Percentiles rank a stretch among this genome's conserved stretches.
Conservation (phyloP, 1,139 yeast genomes). For the Kodamaea plutei region DNA sequence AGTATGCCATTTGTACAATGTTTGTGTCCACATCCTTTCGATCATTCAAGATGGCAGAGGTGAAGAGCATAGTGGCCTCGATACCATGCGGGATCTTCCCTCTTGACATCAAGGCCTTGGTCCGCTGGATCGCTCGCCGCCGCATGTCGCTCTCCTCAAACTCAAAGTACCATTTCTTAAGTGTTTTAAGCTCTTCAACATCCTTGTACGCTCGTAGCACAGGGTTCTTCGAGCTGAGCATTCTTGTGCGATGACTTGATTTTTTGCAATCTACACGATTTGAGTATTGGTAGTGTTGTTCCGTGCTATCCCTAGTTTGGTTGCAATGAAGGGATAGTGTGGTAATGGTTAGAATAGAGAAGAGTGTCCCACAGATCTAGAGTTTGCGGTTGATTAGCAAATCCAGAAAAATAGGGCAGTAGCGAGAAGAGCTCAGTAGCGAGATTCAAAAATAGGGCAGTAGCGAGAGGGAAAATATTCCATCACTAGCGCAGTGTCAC, state of each 20-base stretch:
- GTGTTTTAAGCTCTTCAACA: constrained; percentile 44
- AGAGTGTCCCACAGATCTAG: too few species aligned
- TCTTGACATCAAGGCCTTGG: constrained; percentile 36
- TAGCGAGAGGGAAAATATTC: too few species aligned
- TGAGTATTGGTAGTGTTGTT: too few species aligned
- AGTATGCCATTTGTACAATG: constrained; percentile 48
- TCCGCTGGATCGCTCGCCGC: constrained; percentile 41
- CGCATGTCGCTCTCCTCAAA: constrained; percentile 24
- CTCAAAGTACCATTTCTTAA: constrained; percentile 59
- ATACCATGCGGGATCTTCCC: constrained; percentile 46
- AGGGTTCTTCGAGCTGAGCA: constrained; percentile 27
- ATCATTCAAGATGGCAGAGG: constrained; percentile 42
- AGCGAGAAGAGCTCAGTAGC: too few species aligned
- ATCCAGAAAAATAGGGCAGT: too few species aligned
- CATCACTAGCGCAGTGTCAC: too few species aligned
- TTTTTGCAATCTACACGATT: too few species aligned
- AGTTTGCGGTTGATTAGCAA: too few species aligned
- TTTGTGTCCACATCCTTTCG: constrained; percentile 19
- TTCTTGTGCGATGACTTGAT: constrained; percentile 16
- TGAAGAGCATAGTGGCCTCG: constrained; percentile 57
- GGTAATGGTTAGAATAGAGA: too few species aligned
- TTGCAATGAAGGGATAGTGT: too few species aligned
- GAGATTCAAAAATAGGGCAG: too few species aligned
- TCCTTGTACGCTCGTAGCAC: constrained; percentile 57
- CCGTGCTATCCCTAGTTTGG: too few species aligned